phyloP scores from a whole-genome alignment of 2,329 filamentous ascomycete species.

The Apiospora phragmitis region DNA sequence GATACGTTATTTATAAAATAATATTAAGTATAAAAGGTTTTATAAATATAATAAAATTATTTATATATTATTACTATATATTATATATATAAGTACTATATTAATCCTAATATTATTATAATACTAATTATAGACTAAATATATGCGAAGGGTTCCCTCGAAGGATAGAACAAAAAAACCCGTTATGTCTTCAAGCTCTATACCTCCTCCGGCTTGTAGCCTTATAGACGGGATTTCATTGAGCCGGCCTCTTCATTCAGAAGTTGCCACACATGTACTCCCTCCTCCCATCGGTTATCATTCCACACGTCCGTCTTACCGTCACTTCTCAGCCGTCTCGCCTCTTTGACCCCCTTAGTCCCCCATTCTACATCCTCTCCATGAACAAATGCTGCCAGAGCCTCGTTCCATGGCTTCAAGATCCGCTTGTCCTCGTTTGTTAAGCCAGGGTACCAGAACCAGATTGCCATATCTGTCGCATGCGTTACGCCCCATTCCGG shows the following conservation, averaged over 20 bases:
- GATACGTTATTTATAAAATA: too few relatives aligned
- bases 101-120: too few relatives aligned
- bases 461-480: constrained; percentile 16
- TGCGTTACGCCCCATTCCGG: constrained; percentile 17
- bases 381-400: constrained; percentile 12
- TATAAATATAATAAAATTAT: too few relatives aligned
- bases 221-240: not conserved
- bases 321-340: constrained; percentile 8
- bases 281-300: constrained; percentile 16
- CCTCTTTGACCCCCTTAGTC: constrained; percentile 4
- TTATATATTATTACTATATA: too few relatives aligned
- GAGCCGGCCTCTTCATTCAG: constrained; percentile 9
- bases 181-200: too few relatives aligned
- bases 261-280: constrained; percentile 14
- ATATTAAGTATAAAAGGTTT: too few relatives aligned
- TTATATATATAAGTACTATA: too few relatives aligned
- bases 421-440: constrained; percentile 13
- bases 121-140: too few relatives aligned
- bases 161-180: too few relatives aligned
- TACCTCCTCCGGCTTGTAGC: too few relatives aligned
- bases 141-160: too few relatives aligned
- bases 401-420: constrained; percentile 15
- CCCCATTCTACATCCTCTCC: constrained; percentile 14
- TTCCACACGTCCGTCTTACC: constrained; percentile 14
- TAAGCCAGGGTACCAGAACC: constrained; percentile 17